These are phyloP conservation scores for Malassezia vespertilionis DNA, from an alignment of 1,284 basidiomycete genomes.

Conservation along the genomic window DNA sequence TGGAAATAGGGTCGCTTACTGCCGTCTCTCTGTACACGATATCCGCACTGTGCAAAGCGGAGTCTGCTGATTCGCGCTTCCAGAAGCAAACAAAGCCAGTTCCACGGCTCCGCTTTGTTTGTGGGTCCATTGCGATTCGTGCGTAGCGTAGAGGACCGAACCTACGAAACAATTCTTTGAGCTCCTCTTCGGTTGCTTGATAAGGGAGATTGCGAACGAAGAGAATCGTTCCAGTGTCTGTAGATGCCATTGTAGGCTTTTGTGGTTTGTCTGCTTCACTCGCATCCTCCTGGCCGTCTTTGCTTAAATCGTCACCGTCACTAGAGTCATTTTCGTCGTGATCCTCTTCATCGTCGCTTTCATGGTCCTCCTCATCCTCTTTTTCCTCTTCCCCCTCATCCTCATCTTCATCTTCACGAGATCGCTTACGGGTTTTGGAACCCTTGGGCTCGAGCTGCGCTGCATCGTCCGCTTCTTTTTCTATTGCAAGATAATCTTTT, in stretches of 20 bases:
- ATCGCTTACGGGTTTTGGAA: background rate
- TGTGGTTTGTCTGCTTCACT: constrained; percentile 46
- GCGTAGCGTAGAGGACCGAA: constrained; percentile 92
- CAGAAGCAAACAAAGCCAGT: constrained; percentile 97
- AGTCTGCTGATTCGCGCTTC: constrained; percentile 80
- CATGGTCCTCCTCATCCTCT: constrained; percentile 49
- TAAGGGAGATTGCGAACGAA: constrained; percentile 93
- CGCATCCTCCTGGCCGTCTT: constrained; percentile 48
- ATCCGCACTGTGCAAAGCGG: constrained; percentile 64
- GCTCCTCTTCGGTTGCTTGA: constrained; percentile 54
- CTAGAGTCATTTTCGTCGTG: constrained; percentile 39
- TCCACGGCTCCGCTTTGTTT: constrained; percentile 74
- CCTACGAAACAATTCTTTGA: constrained; percentile 48
- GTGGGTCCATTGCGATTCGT: constrained; percentile 74
- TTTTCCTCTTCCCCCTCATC: constrained; percentile 43
- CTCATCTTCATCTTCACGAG: constrained; percentile 25
- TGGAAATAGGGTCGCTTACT: background rate
- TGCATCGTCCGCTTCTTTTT: constrained; percentile 42
- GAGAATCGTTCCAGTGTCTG: constrained; percentile 63
- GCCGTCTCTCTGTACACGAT: constrained; percentile 33
- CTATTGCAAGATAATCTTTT: constrained; percentile 68
- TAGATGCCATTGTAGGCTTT: constrained; percentile 21
- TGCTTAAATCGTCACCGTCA: constrained; percentile 51
- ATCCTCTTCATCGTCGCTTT: constrained; percentile 40
- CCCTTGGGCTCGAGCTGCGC: constrained; percentile 7